Conservation (phyloP, 2,329 filamentous ascomycete species). For the Neonectria faginata region DNA sequence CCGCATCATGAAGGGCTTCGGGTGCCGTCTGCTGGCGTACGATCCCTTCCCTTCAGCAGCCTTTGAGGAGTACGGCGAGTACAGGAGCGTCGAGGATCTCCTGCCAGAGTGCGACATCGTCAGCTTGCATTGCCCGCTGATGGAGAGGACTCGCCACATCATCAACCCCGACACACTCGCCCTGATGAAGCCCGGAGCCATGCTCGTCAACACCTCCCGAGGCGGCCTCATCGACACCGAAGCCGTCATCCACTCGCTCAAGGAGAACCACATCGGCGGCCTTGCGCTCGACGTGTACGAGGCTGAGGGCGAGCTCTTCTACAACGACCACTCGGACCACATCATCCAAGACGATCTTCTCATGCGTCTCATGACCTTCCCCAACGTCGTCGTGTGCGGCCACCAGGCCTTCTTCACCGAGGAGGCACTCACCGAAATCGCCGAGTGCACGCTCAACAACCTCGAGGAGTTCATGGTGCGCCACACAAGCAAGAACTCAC, state of each 20-base stretch:
- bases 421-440: slow-evolving; percentile 73
- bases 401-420: slow-evolving; percentile 78
- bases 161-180: slow-evolving; percentile 66
- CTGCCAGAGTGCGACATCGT: slow-evolving; percentile 70
- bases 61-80: slow-evolving; percentile 63
- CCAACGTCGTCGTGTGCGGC: slow-evolving; percentile 74
- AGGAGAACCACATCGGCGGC: slow-evolving; percentile 69
- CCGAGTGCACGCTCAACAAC: slow-evolving; percentile 69
- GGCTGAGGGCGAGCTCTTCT: slow-evolving; percentile 72
- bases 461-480: slow-evolving; percentile 58
- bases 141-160: slow-evolving; percentile 68
- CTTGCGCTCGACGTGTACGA: slow-evolving; percentile 78
- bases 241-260: slow-evolving; percentile 70
- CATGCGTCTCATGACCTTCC: slow-evolving; percentile 75
- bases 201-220: slow-evolving; percentile 76
- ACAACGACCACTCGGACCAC: slow-evolving; percentile 72
- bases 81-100: slow-evolving; percentile 65
- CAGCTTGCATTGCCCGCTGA: slow-evolving; percentile 75
- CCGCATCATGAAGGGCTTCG: slow-evolving; percentile 72
- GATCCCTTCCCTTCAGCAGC: slow-evolving; percentile 66
- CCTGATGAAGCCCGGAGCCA: slow-evolving; percentile 68
- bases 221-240: slow-evolving; percentile 72
- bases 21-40: slow-evolving; percentile 70
- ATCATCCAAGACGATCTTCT: slow-evolving; percentile 76
- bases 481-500: slow-evolving; percentile 49